Conservation (phyloP, 2,329 filamentous ascomycete genomes). For the Conoideocrella luteorostrata region DNA sequence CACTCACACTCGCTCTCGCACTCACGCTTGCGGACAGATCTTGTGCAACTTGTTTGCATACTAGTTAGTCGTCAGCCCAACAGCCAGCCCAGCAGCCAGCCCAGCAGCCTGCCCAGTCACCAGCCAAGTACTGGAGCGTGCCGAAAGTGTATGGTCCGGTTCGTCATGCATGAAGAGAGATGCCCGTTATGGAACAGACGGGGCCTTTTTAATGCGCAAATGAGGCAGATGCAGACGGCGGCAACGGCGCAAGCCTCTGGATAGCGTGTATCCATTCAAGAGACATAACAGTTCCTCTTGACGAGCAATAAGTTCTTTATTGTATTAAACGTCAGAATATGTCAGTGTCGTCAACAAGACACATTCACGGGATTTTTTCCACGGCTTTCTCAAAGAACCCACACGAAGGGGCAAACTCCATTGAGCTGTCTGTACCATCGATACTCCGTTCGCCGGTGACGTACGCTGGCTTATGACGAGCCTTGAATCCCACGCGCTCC, state of each 20-base stretch:
- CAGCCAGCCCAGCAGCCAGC: too few relatives aligned
- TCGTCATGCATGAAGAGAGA: not conserved
- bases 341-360: too few relatives aligned
- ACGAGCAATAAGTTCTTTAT: too few relatives aligned
- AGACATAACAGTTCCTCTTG: not conserved
- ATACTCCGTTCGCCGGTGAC: conserved; percentile 2
- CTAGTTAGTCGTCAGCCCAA: too few relatives aligned
- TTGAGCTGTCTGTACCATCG: too few relatives aligned
- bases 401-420: too few relatives aligned
- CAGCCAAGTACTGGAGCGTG: not conserved
- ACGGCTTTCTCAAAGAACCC: too few relatives aligned
- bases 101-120: too few relatives aligned
- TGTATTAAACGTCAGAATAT: too few relatives aligned
- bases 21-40: not conserved
- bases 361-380: too few relatives aligned
- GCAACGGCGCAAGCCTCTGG: conserved; percentile 8
- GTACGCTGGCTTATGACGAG: not conserved
- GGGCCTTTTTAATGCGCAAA: not conserved
- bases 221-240: conserved; percentile 2
- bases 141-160: not conserved
- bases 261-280: not conserved
- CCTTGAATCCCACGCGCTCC: not conserved
- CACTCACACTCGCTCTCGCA: too few relatives aligned
- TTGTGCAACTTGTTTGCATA: not conserved
- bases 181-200: conserved; percentile 1